Base-by-base conservation (phyloP, 805 yeast species). In the Soucietia sequanensis region DNA sequence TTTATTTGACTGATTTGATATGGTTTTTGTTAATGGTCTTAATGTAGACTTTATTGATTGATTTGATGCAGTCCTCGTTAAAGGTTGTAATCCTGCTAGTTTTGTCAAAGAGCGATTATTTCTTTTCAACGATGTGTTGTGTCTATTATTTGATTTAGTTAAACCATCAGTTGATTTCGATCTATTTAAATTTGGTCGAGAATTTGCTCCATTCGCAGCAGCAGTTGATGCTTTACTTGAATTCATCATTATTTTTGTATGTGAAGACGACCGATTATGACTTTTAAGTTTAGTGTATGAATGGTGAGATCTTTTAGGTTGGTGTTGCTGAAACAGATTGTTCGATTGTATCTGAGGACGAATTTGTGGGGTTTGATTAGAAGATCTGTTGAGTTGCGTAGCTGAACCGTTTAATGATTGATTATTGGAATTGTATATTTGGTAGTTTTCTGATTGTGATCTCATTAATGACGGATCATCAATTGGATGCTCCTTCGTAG, bases 131-230 rank as follows among this genome's bases (percentile, higher is more conserved):
- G 47, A 47, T 3, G 50, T 43, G n/a, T 43, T 37, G n/a, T n/a
- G n/a, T 15, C 52, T 28, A 14, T 33, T 27, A 28, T 44, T 45
- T 13, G 56, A 40, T 27, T 60, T 50, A 7, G 54, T 36, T 13
- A 67, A 51, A 1, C 66, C 71, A 35, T 68, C 73, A 2, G 70
- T 56, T 7, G 72, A 65, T 34, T 64, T 67, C 14, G 71, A 64
- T 34, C 72, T 44, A 42, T 53, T 57, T 30, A 68, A 48, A 18
- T 49, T 37, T 5, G 72, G 72, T 23, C 68, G 31, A 4, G 49
- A 16, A 6, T 30, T 19, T 4, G 27, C 29, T 3, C 28, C 35
- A n/a, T n/a, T n/a, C 6, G 20, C 30, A 5, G 38, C 17, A 7
- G 34, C 22, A 5, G 34, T 20, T 2, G 45, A 33, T n/a, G 40